A percentile compares a stretch with the other conserved stretches of the same genome.
Evolutionary conservation across 176 grass and related monocot species (phyloP).

Genomic region (Carex cristatella): DNA sequence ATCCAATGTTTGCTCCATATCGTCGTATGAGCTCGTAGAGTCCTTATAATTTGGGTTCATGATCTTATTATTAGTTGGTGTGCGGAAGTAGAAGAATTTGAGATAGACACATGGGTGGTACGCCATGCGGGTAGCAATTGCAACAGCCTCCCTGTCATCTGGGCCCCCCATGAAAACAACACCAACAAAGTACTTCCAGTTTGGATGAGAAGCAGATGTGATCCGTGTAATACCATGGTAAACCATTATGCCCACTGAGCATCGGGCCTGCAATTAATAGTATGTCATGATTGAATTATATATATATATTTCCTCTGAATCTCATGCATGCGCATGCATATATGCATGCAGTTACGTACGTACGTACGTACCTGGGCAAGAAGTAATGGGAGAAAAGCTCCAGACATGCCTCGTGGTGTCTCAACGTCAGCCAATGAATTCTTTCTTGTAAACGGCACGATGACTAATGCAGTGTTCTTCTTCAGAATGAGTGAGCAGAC

Average conservation of each 20-base stretch:
- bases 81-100: background rate
- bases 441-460: no score
- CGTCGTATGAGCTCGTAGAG: background rate
- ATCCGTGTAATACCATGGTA: background rate
- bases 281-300: no score
- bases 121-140: conserved; percentile 21
- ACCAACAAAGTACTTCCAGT: conserved; percentile 9
- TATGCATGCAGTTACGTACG: no score
- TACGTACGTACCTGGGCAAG: no score
- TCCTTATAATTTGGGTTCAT: no score
- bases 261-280: conserved; percentile 2
- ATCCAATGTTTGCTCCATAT: background rate
- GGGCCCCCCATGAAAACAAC: conserved; percentile 30
- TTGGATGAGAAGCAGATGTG: background rate
- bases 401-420: no score
- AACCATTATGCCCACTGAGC: conserved; percentile 31
- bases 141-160: conserved; percentile 28
- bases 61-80: background rate
- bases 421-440: no score
- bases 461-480: no score
- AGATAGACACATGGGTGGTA: conserved; percentile 7
- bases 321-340: no score
- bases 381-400: no score
- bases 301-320: no score
- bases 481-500: no score